Percentiles rank a stretch among this genome's conserved stretches.
Conservation (phyloP, 345 rosid species). For the Odontarrhena argentea region DNA sequence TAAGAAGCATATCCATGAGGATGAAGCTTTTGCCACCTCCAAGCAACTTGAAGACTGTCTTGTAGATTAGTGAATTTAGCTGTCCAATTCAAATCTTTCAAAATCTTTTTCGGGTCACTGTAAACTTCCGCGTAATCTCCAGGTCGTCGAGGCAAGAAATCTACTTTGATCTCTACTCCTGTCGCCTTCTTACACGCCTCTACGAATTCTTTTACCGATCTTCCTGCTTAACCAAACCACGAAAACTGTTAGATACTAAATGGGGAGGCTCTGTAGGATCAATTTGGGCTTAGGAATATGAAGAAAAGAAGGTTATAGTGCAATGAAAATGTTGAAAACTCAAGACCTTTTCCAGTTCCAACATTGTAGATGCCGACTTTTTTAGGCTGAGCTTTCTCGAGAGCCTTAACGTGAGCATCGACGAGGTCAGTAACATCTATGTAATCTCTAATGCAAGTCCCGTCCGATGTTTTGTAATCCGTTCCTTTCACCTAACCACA, state of each 20-base stretch:
- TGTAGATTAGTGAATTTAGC: constrained; percentile 74
- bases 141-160: constrained; percentile 80
- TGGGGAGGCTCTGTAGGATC: too few relatives aligned
- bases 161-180: constrained; percentile 67
- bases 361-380: constrained; percentile 96
- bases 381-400: constrained; percentile 66
- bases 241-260: background rate
- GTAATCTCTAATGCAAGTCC: constrained; percentile 92
- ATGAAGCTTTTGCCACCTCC: constrained; percentile 98
- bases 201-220: constrained; percentile 94
- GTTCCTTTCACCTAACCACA: constrained; percentile 84
- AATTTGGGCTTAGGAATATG: background rate
- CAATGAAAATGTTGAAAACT: constrained; percentile 17
- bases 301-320: background rate
- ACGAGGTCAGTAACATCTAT: constrained; percentile 96
- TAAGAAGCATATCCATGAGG: constrained; percentile 62
- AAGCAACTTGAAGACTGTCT: constrained; percentile 70
- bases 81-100: constrained; percentile 83
- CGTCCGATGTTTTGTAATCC: constrained; percentile 85
- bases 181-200: constrained; percentile 98
- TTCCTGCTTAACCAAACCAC: constrained; percentile 44
- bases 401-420: constrained; percentile 98
- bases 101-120: constrained; percentile 84
- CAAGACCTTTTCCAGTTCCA: constrained; percentile 78
- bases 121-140: constrained; percentile 96